A percentile compares a stretch with the other conserved stretches of the same genome.
phyloP scores from a whole-genome alignment of 2,329 filamentous ascomycete species.

The Neurospora crassa region DNA sequence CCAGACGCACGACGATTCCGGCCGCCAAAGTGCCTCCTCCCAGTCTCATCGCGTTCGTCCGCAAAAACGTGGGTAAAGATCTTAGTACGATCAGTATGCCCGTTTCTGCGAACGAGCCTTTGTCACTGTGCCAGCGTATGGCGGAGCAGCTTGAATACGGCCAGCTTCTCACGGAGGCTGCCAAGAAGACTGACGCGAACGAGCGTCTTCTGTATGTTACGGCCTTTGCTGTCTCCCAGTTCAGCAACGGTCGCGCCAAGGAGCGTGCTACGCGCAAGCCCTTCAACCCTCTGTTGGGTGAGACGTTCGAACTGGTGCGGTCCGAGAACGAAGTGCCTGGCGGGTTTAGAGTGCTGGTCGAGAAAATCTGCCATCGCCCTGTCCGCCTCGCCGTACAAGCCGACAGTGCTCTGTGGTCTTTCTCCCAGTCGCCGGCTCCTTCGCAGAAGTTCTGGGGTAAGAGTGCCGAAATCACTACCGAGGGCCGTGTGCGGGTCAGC shows the following conservation, averaged over 20 bases:
- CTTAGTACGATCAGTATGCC: conserved; percentile 96
- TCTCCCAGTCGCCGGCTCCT: conserved; percentile 78
- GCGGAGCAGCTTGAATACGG: conserved; percentile 91
- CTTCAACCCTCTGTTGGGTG: conserved; percentile 92
- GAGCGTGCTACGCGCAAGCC: conserved; percentile 92
- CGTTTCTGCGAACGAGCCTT: conserved; percentile 89
- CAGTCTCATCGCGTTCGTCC: conserved; percentile 84
- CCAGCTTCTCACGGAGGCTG: conserved; percentile 68
- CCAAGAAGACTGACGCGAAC: conserved; percentile 45
- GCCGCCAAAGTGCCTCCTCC: conserved; percentile 72
- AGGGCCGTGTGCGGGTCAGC: conserved; percentile 72
- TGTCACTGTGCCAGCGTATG: conserved; percentile 76
- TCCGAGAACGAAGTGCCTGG: conserved; percentile 62
- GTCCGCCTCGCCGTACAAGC: conserved; percentile 91
- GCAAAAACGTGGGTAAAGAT: conserved; percentile 98
- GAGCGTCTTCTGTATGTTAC: conserved; percentile 78
- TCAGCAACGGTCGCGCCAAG: conserved; percentile 73
- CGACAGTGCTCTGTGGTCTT: conserved; percentile 75
- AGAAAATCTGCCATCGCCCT: conserved; percentile 90
- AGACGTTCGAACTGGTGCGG: conserved; percentile 88
- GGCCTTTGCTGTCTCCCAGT: conserved; percentile 82
- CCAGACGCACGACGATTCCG: conserved; percentile 60
- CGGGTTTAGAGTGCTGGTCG: conserved; percentile 84
- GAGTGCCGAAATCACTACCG: conserved; percentile 85
- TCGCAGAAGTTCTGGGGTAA: conserved; percentile 99